phyloP scores from a whole-genome alignment of 148 eudicot genomes.

The Spergularia bocconei region DNA sequence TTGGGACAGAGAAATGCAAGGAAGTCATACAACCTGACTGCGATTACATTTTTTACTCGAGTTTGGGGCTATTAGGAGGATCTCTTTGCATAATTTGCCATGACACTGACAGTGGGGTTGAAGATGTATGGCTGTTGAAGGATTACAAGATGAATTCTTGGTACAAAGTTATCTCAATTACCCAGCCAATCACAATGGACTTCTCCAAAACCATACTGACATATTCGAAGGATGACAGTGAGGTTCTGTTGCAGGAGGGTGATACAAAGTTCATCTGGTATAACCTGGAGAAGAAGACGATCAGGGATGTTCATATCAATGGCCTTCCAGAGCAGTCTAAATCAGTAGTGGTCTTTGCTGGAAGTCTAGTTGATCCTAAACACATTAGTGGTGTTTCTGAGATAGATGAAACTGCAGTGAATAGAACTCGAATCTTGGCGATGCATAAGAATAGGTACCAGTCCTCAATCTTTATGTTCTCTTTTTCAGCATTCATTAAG shows the following conservation, averaged over 20 bases:
- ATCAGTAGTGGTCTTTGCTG: constrained; percentile 2
- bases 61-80: background rate
- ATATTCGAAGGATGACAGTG: constrained; percentile 7
- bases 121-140: constrained; percentile 22
- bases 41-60: background rate
- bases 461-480: no score
- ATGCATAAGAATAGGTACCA: no score
- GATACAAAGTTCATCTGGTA: constrained; percentile 16
- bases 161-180: constrained; percentile 7
- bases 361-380: constrained; percentile 10
- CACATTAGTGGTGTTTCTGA: background rate
- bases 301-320: background rate
- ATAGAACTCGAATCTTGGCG: no score
- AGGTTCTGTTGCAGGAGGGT: constrained; percentile 12
- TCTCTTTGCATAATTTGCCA: constrained; percentile 15
- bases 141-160: constrained; percentile 8
- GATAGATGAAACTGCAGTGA: background rate
- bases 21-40: constrained; percentile 8
- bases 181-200: background rate
- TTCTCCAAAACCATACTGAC: background rate
- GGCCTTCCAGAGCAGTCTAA: background rate
- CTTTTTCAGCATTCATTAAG: no score
- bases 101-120: constrained; percentile 5
- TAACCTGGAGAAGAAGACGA: constrained; percentile 17
- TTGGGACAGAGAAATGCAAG: constrained; percentile 11